These are phyloP conservation scores for Mucor plumbeus DNA, from an alignment of 371 early-diverging fungal species.

Conservation along the genomic window DNA sequence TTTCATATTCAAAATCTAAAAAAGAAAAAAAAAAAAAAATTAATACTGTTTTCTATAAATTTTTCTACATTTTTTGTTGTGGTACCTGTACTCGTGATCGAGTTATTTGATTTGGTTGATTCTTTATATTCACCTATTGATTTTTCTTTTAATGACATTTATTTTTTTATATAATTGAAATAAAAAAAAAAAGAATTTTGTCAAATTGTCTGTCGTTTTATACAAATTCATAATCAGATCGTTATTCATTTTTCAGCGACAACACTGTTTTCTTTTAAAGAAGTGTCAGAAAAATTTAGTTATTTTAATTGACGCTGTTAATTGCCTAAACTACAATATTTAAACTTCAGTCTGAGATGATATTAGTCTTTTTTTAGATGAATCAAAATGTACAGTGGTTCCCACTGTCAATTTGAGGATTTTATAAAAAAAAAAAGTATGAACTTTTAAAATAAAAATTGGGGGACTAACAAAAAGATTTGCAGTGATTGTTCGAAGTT, in stretches of 20 bases:
- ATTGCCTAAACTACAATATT: no score
- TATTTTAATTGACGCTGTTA: no score
- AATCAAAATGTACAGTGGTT: neutral
- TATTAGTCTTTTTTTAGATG: no score
- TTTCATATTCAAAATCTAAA: neutral
- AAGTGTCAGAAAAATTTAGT: neutral
- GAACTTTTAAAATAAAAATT: neutral
- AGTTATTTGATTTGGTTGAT: neutral
- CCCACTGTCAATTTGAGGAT: slow-evolving; percentile 10
- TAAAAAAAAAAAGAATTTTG: neutral
- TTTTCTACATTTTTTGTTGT: neutral
- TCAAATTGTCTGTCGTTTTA: neutral
- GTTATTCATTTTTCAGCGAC: neutral
- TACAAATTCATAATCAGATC: neutral
- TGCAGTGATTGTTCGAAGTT: slow-evolving; percentile 1
- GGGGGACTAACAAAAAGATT: neutral
- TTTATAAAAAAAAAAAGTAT: no score
- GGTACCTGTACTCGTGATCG: slow-evolving; percentile 1
- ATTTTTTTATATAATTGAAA: neutral
- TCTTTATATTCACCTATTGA: neutral
- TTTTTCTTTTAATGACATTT: neutral
- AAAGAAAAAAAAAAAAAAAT: no score
- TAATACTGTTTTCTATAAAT: neutral
- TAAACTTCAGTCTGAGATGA: no score
- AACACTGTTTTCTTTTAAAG: neutral